phyloP scores from a whole-genome alignment of 176 grass and related monocot genomes.

The Triticum monococcum region DNA sequence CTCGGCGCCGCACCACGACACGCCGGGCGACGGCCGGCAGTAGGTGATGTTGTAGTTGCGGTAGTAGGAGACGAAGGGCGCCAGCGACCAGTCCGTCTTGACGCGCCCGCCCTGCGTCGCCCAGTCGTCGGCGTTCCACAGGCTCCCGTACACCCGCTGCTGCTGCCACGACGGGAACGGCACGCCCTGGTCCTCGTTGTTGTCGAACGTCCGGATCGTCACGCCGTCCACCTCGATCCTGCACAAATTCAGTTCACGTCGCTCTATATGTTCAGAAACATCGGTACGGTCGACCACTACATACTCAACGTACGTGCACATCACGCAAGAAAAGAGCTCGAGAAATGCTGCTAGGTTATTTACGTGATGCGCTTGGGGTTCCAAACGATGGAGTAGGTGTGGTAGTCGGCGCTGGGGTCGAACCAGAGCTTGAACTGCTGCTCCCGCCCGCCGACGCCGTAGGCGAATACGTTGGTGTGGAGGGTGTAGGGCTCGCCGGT shows the following conservation, averaged over 20 bases:
- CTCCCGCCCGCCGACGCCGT: conserved; percentile 56
- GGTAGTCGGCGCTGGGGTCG: conserved; percentile 59
- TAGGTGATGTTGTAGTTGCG: conserved; percentile 28
- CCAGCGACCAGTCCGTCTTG: conserved; percentile 70
- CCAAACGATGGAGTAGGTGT: conserved; percentile 83
- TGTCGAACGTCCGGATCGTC: conserved; percentile 64
- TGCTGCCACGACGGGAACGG: conserved; percentile 52
- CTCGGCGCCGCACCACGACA: conserved; percentile 45
- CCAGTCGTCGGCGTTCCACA: conserved; percentile 77
- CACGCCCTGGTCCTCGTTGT: conserved; percentile 37
- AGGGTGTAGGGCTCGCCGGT: conserved; percentile 61
- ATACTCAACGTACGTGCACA: too few relatives aligned
- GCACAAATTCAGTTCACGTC: neutral
- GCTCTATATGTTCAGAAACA: too few relatives aligned
- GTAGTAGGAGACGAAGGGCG: conserved; percentile 72
- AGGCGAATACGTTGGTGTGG: conserved; percentile 76
- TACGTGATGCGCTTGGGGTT: conserved; percentile 59
- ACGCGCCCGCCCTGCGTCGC: conserved; percentile 61
- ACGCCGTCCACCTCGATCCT: conserved; percentile 60
- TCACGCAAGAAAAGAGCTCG: too few relatives aligned
- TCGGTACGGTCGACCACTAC: too few relatives aligned
- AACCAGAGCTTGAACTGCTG: conserved; percentile 73
- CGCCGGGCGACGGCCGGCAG: conserved; percentile 44
- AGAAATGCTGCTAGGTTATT: neutral
- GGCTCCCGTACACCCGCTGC: conserved; percentile 53